Evolutionary conservation across 2,329 filamentous ascomycete species (phyloP).

Genomic region (Phyllosticta capitalensis): DNA sequence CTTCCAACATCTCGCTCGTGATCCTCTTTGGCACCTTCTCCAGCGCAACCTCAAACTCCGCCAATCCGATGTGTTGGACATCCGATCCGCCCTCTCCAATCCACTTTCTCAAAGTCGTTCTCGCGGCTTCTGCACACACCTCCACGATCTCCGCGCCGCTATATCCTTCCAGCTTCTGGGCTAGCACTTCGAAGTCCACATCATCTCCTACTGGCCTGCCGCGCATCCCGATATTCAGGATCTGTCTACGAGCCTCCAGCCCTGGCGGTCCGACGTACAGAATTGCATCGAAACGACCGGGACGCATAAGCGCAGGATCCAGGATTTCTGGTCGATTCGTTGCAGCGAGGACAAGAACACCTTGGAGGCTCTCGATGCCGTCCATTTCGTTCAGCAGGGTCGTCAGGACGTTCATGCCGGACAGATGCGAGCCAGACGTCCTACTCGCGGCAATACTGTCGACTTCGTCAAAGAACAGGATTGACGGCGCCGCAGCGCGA

Average conservation of each 20-base stretch:
- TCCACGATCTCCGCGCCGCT: conserved; percentile 75
- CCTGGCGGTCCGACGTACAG: conserved; percentile 82
- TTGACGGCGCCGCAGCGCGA: conserved; percentile 73
- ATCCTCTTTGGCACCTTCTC: conserved; percentile 33
- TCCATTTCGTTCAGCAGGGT: conserved; percentile 93
- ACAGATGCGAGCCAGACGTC: conserved; percentile 39
- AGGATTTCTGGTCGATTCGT: conserved; percentile 84
- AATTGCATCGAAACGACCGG: conserved; percentile 74
- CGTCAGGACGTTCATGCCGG: conserved; percentile 72
- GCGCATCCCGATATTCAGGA: conserved; percentile 59
- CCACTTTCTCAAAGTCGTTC: conserved; percentile 26
- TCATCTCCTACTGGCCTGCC: conserved; percentile 52
- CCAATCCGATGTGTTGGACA: conserved; percentile 29
- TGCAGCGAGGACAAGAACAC: conserved; percentile 79
- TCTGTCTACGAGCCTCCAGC: conserved; percentile 60
- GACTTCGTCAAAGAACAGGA: conserved; percentile 97
- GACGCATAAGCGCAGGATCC: conserved; percentile 75
- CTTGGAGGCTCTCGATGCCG: conserved; percentile 74
- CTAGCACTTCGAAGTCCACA: conserved; percentile 57
- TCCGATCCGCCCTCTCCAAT: conserved; percentile 11
- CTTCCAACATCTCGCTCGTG: conserved; percentile 31
- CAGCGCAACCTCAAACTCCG: conserved; percentile 39
- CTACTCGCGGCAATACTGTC: conserved; percentile 66
- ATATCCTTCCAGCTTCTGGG: conserved; percentile 60
- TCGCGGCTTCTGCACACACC: conserved; percentile 37